These are phyloP conservation scores for Talaromyces sp. DNA, from an alignment of 2,329 filamentous ascomycete genomes.

Conservation along the genomic window DNA sequence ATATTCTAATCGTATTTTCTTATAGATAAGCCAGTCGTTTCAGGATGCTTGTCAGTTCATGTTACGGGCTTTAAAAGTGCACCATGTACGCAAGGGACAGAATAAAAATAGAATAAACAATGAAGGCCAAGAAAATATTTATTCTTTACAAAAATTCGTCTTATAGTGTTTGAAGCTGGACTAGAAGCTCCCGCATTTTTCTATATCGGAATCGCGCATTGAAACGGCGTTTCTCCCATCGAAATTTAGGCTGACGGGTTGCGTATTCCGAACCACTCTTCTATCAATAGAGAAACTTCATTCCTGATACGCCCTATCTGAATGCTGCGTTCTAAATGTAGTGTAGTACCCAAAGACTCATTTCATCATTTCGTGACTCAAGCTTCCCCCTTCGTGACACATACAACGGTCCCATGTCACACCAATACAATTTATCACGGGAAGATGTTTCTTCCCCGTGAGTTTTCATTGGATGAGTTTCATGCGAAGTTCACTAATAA, in stretches of 20 bases:
- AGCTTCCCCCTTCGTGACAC: not conserved
- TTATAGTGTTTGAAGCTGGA: not conserved
- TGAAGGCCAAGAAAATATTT: not conserved
- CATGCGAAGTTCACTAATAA: not conserved
- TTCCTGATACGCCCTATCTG: not conserved
- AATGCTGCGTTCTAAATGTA: not conserved
- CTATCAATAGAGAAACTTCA: not conserved
- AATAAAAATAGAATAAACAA: not conserved
- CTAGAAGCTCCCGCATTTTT: no score
- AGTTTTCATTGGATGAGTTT: not conserved
- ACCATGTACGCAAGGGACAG: no score
- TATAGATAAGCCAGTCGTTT: no score
- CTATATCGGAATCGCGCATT: not conserved
- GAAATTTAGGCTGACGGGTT: no score
- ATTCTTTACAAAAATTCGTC: not conserved
- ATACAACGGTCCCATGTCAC: not conserved
- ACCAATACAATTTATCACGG: not conserved
- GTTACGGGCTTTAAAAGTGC: no score
- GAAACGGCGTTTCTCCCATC: no score
- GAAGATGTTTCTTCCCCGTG: not conserved
- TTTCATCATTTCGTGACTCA: not conserved
- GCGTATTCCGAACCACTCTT: not conserved
- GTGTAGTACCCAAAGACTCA: not conserved
- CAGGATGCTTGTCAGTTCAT: no score
- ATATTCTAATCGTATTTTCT: no score